These are phyloP conservation scores for Lizanozyma gosingica DNA, from an alignment of 1,139 yeast species.

Conservation along the genomic window DNA sequence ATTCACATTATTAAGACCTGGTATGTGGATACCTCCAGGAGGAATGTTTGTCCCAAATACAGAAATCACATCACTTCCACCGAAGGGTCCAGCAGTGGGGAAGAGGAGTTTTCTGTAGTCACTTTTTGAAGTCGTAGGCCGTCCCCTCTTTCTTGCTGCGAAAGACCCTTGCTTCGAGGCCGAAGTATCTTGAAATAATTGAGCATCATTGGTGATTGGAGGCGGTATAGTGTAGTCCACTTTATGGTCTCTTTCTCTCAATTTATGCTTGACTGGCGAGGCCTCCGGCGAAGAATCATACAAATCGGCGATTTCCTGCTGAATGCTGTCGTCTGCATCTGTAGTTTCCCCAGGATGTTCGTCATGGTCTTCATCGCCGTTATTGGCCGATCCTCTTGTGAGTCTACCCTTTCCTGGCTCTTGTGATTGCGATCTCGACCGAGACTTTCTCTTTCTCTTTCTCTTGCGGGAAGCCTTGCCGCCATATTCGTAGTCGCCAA, in stretches of 20 bases:
- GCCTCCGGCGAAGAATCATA: slow-evolving; percentile 45
- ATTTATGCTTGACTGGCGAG: slow-evolving; percentile 49
- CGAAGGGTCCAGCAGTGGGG: slow-evolving; percentile 97
- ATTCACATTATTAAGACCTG: slow-evolving; percentile 6
- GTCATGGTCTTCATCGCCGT: slow-evolving; percentile 8
- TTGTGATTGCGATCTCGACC: slow-evolving; percentile 19
- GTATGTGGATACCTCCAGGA: slow-evolving; percentile 37
- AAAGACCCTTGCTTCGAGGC: slow-evolving; percentile 8
- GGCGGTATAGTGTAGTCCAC: slow-evolving; percentile 86
- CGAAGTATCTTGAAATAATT: slow-evolving; percentile 13
- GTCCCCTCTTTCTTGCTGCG: slow-evolving; percentile 17
- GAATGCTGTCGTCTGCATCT: slow-evolving; percentile 28
- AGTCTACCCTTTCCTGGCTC: slow-evolving; percentile 11
- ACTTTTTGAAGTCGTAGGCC: slow-evolving; percentile 28
- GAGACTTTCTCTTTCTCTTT: slow-evolving; percentile 12
- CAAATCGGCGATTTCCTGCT: slow-evolving; percentile 44
- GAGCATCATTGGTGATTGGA: slow-evolving; percentile 50
- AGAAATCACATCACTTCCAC: slow-evolving; percentile 80
- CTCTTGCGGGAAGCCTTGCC: slow-evolving; percentile 10
- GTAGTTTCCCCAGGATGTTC: slow-evolving; percentile 23
- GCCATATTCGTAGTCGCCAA: slow-evolving; percentile 21
- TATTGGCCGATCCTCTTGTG: slow-evolving; percentile 12
- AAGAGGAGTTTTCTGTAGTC: slow-evolving; percentile 56
- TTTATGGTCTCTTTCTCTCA: slow-evolving; percentile 64
- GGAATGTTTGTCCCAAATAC: slow-evolving; percentile 63